Evolutionary conservation across 1,284 basidiomycete genomes (phyloP), one percentile per base, ranked within the genome.

Genomic region (Naganishia sp.): DNA sequence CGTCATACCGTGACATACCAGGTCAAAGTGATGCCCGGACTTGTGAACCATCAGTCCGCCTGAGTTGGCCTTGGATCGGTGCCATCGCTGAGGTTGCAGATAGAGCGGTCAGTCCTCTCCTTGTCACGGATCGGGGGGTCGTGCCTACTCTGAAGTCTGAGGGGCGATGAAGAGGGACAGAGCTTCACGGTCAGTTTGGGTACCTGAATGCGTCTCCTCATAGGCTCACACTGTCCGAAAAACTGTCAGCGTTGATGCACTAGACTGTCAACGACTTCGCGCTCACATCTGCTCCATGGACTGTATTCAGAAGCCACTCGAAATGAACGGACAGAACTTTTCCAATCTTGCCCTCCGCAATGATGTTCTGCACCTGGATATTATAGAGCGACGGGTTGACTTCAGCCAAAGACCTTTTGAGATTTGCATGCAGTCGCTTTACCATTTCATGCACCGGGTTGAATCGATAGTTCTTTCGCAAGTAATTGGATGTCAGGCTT

Each of bases 381-480:
- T 31, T 10, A 13, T 11, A 13, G 43, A 28, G 7, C 28, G 31
- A 13, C 31, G 42, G 6, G 2, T 11, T 18, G 21, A 28, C 28
- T 23, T 56, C 54, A 56, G 54, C 54, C n/a, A 18, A 28, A 13
- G 9, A 43, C 23, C 21, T 6, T 42, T 15, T 11, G 11, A 17
- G 18, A 46, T n/a, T 1, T n/a, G 15, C 13, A 10, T 28, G 13
- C 5, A 78, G 69, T 84, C 21, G 11, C 47, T 23, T 23, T 35
- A 85, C 82, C 57, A 84, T 81, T 75, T 84, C 84, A 69, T 85
- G 84, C 5, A 84, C 82, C 11, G 84, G 84, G 71, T 85, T 84
- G 76, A 84, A 85, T 51, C 83, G 82, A 69, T 73, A 75, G 67
- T 76, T 76, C 66, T 67, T 13, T 39, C 32, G 45, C 1, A 31